A percentile compares a stretch with the other conserved stretches of the same genome.
Conservation (phyloP, 2,329 filamentous ascomycete species). For the Blastomyces emzantsi region DNA sequence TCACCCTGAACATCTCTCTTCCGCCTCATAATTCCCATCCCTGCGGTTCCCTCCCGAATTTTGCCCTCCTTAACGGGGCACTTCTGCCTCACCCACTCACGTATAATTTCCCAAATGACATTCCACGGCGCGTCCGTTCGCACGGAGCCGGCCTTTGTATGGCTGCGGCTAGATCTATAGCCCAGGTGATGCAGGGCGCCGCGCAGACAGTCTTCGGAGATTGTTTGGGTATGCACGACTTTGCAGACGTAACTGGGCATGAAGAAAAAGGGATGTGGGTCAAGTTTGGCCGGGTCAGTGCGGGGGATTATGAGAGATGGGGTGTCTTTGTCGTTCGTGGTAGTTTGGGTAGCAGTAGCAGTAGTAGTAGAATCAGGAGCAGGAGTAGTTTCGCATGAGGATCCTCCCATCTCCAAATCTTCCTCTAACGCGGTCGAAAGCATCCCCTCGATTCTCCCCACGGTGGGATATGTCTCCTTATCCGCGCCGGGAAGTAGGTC, state of each 20-base stretch:
- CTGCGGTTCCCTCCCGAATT: slow-evolving; percentile 60
- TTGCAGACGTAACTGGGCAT: slow-evolving; percentile 65
- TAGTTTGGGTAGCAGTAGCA: background rate
- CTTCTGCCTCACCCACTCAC: slow-evolving; percentile 80
- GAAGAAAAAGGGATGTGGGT: slow-evolving; percentile 80
- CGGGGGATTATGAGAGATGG: slow-evolving; percentile 34
- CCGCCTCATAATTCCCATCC: slow-evolving; percentile 57
- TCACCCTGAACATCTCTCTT: slow-evolving; percentile 10
- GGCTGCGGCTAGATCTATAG: slow-evolving; percentile 74
- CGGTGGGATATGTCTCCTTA: slow-evolving; percentile 65
- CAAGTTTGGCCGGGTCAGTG: slow-evolving; percentile 54
- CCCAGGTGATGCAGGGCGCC: slow-evolving; percentile 75
- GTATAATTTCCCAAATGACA: slow-evolving; percentile 85
- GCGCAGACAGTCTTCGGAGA: slow-evolving; percentile 66
- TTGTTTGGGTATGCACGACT: slow-evolving; percentile 68
- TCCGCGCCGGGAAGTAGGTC: slow-evolving; percentile 60
- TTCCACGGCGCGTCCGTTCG: slow-evolving; percentile 91
- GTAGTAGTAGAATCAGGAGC: slow-evolving; percentile 8
- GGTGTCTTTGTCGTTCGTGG: slow-evolving; percentile 3
- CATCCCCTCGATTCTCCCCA: slow-evolving; percentile 80
- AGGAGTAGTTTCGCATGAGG: slow-evolving; percentile 9
- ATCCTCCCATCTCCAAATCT: slow-evolving; percentile 28
- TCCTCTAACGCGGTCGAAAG: slow-evolving; percentile 82
- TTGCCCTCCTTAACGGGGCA: slow-evolving; percentile 65
- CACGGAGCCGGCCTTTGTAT: slow-evolving; percentile 80